Evolutionary conservation across 805 yeast genomes (phyloP).

Genomic region (Candida mattraensis): DNA sequence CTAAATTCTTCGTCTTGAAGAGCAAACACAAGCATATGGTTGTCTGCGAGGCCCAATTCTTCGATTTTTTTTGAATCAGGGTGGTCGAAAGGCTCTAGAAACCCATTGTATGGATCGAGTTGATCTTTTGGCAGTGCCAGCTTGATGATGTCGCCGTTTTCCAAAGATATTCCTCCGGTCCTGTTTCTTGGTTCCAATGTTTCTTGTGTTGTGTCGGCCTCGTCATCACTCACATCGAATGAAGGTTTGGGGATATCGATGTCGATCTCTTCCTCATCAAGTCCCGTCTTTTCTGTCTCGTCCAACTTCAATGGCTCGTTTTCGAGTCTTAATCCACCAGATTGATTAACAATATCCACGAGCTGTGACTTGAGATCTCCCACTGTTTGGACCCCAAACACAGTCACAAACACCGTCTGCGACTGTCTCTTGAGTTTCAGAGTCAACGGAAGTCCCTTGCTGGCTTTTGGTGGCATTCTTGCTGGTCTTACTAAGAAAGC

Average conservation of each 20-base stretch:
- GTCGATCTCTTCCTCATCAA: slow-evolving; percentile 36
- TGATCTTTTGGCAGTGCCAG: slow-evolving; percentile 45
- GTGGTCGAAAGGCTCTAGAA: slow-evolving; percentile 20
- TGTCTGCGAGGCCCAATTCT: slow-evolving; percentile 38
- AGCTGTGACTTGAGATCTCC: slow-evolving; percentile 33
- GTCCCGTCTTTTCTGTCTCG: slow-evolving; percentile 32
- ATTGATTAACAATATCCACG: slow-evolving; percentile 38
- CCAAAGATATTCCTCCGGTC: slow-evolving; percentile 20
- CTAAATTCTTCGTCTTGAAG: slow-evolving; percentile 38
- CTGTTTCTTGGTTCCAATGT: slow-evolving; percentile 15
- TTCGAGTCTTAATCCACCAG: slow-evolving; percentile 47
- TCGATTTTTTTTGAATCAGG: slow-evolving; percentile 31
- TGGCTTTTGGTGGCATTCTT: slow-evolving; percentile 29
- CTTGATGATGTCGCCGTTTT: slow-evolving; percentile 29
- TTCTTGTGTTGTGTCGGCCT: slow-evolving; percentile 21
- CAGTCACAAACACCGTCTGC: slow-evolving; percentile 34
- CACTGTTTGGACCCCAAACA: slow-evolving; percentile 25
- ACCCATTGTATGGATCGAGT: slow-evolving; percentile 19
- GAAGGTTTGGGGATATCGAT: slow-evolving; percentile 44
- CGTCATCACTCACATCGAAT: slow-evolving; percentile 28
- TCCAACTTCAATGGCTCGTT: slow-evolving; percentile 30
- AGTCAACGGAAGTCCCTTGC: slow-evolving; percentile 20
- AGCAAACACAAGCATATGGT: slow-evolving; percentile 43
- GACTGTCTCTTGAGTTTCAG: slow-evolving; percentile 37
- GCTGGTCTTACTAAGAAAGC: slow-evolving; percentile 1